Evolutionary conservation across 345 rosid species (phyloP).

Genomic region (Bretschneidera sinensis): DNA sequence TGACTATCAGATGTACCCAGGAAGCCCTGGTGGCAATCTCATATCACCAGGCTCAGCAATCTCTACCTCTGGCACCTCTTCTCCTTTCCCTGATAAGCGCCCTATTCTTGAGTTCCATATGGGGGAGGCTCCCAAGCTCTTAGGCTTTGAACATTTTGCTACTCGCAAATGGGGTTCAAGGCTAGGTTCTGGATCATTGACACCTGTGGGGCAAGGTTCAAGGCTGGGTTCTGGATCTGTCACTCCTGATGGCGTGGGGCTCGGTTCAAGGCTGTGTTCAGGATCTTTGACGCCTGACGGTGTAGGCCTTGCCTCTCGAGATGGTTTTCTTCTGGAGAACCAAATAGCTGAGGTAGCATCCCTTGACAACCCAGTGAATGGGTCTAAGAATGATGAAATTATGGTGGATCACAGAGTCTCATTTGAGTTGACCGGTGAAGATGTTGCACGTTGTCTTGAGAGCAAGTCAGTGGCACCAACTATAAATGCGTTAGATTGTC

Average conservation of each 20-base stretch:
- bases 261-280: constrained; percentile 58
- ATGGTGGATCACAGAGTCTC: constrained; percentile 72
- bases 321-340: constrained; percentile 28
- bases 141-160: constrained; percentile 61
- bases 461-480: constrained; percentile 36
- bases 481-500: constrained; percentile 33
- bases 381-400: constrained; percentile 31
- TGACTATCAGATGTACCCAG: constrained; percentile 65
- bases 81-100: constrained; percentile 76
- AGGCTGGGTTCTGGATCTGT: constrained; percentile 68
- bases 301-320: constrained; percentile 38
- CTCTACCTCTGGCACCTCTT: constrained; percentile 78
- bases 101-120: constrained; percentile 52
- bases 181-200: constrained; percentile 78
- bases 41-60: constrained; percentile 79
- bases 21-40: constrained; percentile 79
- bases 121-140: constrained; percentile 62
- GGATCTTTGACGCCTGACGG: constrained; percentile 74
- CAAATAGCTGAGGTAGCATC: constrained; percentile 48
- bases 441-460: constrained; percentile 84
- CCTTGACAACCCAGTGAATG: constrained; percentile 40
- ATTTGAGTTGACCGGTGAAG: constrained; percentile 91
- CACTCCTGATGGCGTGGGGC: constrained; percentile 70
- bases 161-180: constrained; percentile 84
- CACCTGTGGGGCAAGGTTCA: constrained; percentile 80